phyloP scores from a whole-genome alignment of 148 eudicot genomes.

The Talinum fruticosum region DNA sequence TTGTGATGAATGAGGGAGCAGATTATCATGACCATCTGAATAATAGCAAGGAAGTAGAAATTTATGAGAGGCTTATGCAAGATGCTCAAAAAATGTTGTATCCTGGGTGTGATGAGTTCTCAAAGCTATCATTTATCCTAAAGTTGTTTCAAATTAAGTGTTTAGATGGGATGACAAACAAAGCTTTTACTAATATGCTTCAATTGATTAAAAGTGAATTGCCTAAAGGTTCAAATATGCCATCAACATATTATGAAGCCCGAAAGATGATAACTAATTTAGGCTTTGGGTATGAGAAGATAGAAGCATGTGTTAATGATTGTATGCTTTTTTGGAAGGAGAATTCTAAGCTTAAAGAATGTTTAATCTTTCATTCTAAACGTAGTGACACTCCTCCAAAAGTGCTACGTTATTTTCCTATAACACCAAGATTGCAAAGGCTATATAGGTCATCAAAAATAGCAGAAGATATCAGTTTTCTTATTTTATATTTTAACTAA shows the following conservation, averaged over 20 bases:
- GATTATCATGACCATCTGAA: background rate
- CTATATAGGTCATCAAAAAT: too few species aligned
- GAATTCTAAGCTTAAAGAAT: background rate
- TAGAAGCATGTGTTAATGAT: conserved; percentile 15
- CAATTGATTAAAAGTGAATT: conserved; percentile 4
- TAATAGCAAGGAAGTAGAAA: background rate
- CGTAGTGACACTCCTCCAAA: conserved; percentile 1
- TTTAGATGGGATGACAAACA: conserved; percentile 2
- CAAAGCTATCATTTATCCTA: background rate
- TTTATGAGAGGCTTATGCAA: background rate
- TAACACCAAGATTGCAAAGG: too few species aligned
- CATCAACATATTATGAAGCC: conserved; percentile 7
- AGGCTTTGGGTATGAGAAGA: conserved; percentile 2
- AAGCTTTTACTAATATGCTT: conserved; percentile 11
- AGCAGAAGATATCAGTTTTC: too few species aligned
- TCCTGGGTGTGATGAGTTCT: conserved; percentile 13
- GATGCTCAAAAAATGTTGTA: conserved; percentile 4
- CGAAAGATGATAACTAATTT: conserved; percentile 9
- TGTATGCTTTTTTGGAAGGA: conserved; percentile 19
- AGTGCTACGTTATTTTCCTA: too few species aligned
- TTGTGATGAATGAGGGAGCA: background rate
- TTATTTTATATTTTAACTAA: too few species aligned
- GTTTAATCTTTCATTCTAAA: background rate
- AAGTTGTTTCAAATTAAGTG: conserved; percentile 15
- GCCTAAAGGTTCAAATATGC: background rate